phyloP scores from a whole-genome alignment of 306 rosid species.

The Psophocarpus tetragonolobus region DNA sequence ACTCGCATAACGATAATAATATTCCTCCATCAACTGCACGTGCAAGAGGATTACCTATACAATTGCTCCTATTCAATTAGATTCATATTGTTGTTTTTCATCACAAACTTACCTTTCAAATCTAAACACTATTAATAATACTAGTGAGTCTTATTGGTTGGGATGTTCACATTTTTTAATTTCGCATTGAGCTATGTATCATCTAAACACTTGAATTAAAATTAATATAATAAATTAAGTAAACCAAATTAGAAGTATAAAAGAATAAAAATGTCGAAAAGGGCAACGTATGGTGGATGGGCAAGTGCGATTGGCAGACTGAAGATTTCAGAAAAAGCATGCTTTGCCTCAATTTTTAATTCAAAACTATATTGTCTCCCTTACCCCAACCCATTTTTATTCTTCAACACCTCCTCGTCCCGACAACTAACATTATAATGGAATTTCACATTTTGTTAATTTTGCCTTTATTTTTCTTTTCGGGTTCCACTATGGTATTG shows the following conservation, averaged over 20 bases:
- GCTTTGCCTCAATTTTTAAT: not conserved
- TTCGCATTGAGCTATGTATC: not conserved
- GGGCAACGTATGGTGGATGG: not conserved
- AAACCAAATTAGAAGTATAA: not conserved
- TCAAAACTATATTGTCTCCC: not conserved
- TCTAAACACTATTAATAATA: too few species aligned
- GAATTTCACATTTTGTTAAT: not conserved
- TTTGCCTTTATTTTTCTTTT: not conserved
- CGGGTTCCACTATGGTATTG: not conserved
- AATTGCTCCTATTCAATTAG: not conserved
- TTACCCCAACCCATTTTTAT: not conserved
- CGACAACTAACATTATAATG: not conserved
- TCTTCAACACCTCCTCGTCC: not conserved
- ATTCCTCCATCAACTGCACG: not conserved
- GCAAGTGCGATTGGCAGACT: constrained; percentile 20
- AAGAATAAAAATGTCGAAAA: not conserved
- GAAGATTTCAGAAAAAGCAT: not conserved
- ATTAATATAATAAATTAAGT: too few species aligned
- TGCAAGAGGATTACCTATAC: not conserved
- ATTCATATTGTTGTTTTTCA: too few species aligned
- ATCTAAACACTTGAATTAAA: not conserved
- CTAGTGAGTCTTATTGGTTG: not conserved
- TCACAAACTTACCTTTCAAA: too few species aligned
- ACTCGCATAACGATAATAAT: not conserved
- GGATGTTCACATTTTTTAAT: not conserved